Evolutionary conservation across 2,329 filamentous ascomycete species (phyloP), one percentile per base, ranked within the genome.

Genomic region (Pseudocercospora musae): DNA sequence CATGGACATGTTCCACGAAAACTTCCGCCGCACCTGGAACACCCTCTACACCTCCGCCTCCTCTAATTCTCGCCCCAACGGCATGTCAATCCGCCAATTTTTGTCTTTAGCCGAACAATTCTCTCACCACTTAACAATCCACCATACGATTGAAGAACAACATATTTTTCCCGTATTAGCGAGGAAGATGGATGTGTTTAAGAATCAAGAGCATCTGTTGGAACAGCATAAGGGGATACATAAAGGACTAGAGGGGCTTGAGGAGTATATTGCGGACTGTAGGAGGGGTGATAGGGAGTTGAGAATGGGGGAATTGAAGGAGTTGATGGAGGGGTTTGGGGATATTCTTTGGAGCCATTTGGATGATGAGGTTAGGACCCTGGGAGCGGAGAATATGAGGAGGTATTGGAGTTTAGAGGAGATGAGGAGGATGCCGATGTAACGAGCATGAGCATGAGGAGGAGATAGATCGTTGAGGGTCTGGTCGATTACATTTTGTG

Each of bases 331-430:
- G 75, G 76, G 76, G 4, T 96, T 93, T 85, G 90, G 90, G 10
- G 80, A 81, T 9, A 90, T 96, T 66, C 75, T 96, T 54, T 94
- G 91, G 90, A 80, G 79, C 71, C 92, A 96, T 81, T 78, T 96
- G 63, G 90, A 95, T 70, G 88, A 93, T 70, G 92, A 96, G 81
- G 92, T 96, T 7, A 79, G 82, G 75, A 85, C 89, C 68, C 76
- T 96, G 31, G 85, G 88, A 1, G 92, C 92, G 49, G 90, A 95
- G 75, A 96, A 94, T 74, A 96, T 96, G 92, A 83, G 91, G 69
- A 86, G 82, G 76, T 92, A 90, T 76, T 96, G 91, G 90, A 89
- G 82, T 0, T 69, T 87, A 63, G 86, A 90, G 52, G 92, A 96
- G 81, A 87, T 96, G 76, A 80, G 77, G 74, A 77, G 78, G 57